Evolutionary conservation across 306 rosid species (phyloP), one percentile per base, ranked within the genome.

Genomic region (Casuarina equisetifolia): DNA sequence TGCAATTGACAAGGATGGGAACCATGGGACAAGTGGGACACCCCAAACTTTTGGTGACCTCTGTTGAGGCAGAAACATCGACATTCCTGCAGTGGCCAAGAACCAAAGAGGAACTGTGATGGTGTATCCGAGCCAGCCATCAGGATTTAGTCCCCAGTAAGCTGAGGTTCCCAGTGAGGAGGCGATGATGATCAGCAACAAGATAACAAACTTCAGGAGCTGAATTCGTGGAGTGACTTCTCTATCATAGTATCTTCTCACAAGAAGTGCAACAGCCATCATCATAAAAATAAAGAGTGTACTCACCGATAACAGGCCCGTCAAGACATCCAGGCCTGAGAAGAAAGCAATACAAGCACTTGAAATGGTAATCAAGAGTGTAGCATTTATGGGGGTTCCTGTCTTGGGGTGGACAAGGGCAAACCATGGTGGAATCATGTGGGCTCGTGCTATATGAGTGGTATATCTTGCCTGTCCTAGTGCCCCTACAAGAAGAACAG

Each of bases 1-100:
- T 8, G 90, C 97, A 61, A 92, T 89, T 39, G 97, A 92, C 81
- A 89, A 64, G 76, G 92, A 88, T 32, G 97, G 97, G 20, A 92
- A 44, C 96, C 97, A 90, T 32, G 97, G 97, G 8, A 92, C 96
- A 69, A 90, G 90, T 2, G 96, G 97, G 55, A 92, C 97, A 0
- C 91, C 97, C 97, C 96, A 92, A 75, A 90, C 87, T 63, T 61
- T 92, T 4, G 97, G 93, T 19, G 51, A 69, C 79, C 93, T 89
- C 80, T 89, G 91, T 72, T 86, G 89, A 25, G 84, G 83, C 76
- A 90, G 70, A 62, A 82, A 74, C 16, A 87, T 5, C 17, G 89
- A 76, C 72, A 92, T 83, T 16, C 90, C 93, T 44, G 84, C 73
- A 61, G 96, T 90, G 13, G 86, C 82, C 70, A 90, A 78, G 80